Base-by-base conservation (phyloP, 768 basidiomycete species). In the Scleroderma bovista region DNA sequence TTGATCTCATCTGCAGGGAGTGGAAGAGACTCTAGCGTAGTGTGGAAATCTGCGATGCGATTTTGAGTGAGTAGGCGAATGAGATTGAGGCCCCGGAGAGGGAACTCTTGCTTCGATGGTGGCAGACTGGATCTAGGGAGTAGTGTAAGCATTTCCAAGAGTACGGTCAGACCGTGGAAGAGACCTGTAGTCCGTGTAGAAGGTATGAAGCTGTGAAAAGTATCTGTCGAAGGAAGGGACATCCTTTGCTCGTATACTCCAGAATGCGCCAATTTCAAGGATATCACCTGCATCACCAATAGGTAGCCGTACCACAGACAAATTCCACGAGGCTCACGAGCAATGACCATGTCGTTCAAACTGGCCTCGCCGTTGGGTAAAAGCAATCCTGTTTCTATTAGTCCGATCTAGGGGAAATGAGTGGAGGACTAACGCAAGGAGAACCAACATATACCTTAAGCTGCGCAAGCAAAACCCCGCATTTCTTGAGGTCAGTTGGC, bases 1-100 rank as follows among this genome's bases (percentile, higher is more conserved):
- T 75, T 71, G 53, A 86, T 82, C 40, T 77, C 76, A 54, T 86
- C 84, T 0, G 86, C 81, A 37, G 81, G 78, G 32, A 81, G 64
- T 2, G 84, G 84, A 26, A 99, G 79, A 33, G 90, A 88, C 67
- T 99, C 95, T 43, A 99, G 81, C 12, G 92, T 85, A 19, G 93
- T 96, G 68, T 99, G 95, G 73, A 98, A 98, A 66, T 95, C 91
- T 31, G 95, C 93, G 58, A 97, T 95, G 63, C 92, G 85, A 69
- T 96, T 96, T 66, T 92, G 90, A 9, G 91, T 92, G 60, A 99
- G 83, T 51, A 97, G 82, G 41, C 90, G 87, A 63, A 97, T 92
- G 67, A 99, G 88, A 64, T 95, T 87, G 31, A 99, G 83, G 6
- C 94, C 93, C 44, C 90, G 86, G 51, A 96, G 83, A 42, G 93